Base-by-base conservation (phyloP, 768 basidiomycete genomes). In the Coprinopsis sp. region DNA sequence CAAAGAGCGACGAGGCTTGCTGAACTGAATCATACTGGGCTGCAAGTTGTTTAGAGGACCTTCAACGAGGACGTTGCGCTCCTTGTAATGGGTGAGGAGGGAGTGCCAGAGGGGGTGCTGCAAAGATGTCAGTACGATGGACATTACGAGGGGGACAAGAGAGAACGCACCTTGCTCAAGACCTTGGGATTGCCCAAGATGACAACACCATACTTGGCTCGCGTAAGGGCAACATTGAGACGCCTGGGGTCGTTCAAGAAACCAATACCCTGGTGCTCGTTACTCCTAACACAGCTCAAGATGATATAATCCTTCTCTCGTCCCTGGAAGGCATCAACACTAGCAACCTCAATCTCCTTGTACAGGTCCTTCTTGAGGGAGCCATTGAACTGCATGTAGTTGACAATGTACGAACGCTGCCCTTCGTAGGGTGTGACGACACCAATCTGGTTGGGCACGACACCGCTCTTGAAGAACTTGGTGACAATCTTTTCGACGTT, bases 171-270 rank as follows among this genome's bases (percentile, higher is more conserved):
- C 85, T 98, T 99, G 84, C 92, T 96, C 39, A 99, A 72, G 46
- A 99, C 95, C 65, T 98, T 98, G 3, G 96, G 96, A 64, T 99
- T 99, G n/a, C 96, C 96, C n/a, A 99, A 76, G 58, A 99, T 97
- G 40, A 99, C 96, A 7, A 95, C 87, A 2, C 96, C 96, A 61
- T 98, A 99, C 65, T 97, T 98, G 31, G 96, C 95, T 52, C 96
- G 79, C 1, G 96, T 97, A 34, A 99, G 76, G 21, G 96, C 96
- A 39, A 99, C 96, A 58, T 99, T 99, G 57, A 99, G 67, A 45
- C 96, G 83, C 53, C 96, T 74, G 6, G 96, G 96, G 64, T 99
- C 96, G 57, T 95, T 98, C 71, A 99, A 78, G 78, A 99, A 99
- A 37, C 96, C 96, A 50, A 99, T 99, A 28, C 96, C 96, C 63